Base-by-base conservation (phyloP, 257 asterid species). In the Nicotiana paniculata region DNA sequence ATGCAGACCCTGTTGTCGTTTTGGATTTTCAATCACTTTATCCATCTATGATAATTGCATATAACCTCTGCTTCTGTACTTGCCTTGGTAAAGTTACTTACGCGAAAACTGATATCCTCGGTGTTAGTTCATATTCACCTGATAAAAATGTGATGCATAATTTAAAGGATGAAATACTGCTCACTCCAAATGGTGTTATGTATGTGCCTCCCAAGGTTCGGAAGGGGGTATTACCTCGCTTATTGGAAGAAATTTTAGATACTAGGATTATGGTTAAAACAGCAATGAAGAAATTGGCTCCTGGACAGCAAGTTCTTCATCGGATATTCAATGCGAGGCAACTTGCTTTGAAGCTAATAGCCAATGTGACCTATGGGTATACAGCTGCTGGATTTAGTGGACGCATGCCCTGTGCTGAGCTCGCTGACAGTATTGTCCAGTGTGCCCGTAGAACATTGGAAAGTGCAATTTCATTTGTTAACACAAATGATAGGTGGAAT, bases 321-420 rank as follows among this genome's bases (percentile, higher is more conserved):
- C 91, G 97, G 90, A 91, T 96, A 89, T 87, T 88, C 82, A 91
- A 96, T 89, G 97, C 98, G 28, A 93, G 99, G 66, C 99, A 96
- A 83, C 96, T 96, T 86, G 99, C 99, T 69, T 90, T 96, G 90
- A 96, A 96, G 94, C 93, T 96, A 79, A 96, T 96, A 86, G 93
- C 99, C 83, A 96, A 96, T 83, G 99, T 96, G 82, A 96, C 99
- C 35, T 96, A 96, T 83, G 99, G 99, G 53, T 96, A 96, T 86
- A 93, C 99, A 74, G 99, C 99, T 83, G 99, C 99, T 65, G 99
- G 99, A 84, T 96, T 96, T 90, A 96, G 99, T 85, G 99, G 99
- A 58, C 98, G 99, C 77, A 96, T 96, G 99, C 99, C 99, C 69
- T 96, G 99, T 84, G 97, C 97, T 80, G 99, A 94, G 88, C 97